These are phyloP conservation scores for Clavispora fructus DNA, from an alignment of 805 yeast genomes.

Conservation along the genomic window DNA sequence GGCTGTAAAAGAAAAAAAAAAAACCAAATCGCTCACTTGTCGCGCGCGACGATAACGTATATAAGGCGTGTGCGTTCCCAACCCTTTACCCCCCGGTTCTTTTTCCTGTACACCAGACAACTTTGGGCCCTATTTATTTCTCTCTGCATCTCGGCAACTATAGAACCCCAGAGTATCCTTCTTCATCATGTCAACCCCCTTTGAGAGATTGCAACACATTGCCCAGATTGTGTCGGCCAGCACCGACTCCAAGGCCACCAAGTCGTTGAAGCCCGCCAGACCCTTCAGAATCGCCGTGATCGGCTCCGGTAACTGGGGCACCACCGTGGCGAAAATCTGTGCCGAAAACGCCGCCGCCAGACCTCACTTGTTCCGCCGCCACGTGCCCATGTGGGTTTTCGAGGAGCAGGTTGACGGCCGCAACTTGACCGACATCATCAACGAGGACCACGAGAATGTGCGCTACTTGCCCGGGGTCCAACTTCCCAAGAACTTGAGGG, in stretches of 20 bases:
- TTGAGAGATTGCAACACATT: constrained; percentile 15
- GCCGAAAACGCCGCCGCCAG: constrained; percentile 80
- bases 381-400: constrained; percentile 95
- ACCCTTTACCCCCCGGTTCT: not conserved
- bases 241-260: constrained; percentile 3
- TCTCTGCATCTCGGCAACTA: not conserved
- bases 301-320: constrained; percentile 99
- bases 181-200: constrained; percentile 1
- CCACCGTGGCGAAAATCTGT: constrained; percentile 91
- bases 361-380: constrained; percentile 62
- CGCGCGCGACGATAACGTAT: not conserved
- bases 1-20: not conserved
- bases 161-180: not conserved
- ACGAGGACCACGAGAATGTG: constrained; percentile 87
- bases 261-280: constrained; percentile 3
- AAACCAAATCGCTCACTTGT: not conserved
- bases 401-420: constrained; percentile 77
- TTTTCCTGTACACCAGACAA: not conserved
- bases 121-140: not conserved
- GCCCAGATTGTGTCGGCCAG: constrained; percentile 13
- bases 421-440: constrained; percentile 86
- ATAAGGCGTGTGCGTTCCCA: not conserved
- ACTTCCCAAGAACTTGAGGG: constrained; percentile 81
- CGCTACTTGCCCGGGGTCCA: constrained; percentile 86
- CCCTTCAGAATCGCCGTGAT: constrained; percentile 43